phyloP scores from a whole-genome alignment of 2,329 filamentous ascomycete species.

The Scleromitrula shiraiana region DNA sequence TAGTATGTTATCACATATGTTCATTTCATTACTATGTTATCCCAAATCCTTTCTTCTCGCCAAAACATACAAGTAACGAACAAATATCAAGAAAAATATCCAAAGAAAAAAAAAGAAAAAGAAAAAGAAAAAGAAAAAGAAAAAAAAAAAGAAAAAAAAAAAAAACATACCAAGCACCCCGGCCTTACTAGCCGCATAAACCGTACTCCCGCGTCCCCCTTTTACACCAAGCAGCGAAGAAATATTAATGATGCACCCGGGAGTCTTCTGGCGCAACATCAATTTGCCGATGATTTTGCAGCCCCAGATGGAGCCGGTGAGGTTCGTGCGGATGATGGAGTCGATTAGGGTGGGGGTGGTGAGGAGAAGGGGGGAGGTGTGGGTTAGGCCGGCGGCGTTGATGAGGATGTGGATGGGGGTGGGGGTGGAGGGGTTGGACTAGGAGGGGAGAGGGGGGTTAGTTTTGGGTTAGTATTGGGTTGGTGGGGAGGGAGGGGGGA shows the following conservation, averaged over 20 bases:
- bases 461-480: not conserved
- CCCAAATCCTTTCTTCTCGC: no score
- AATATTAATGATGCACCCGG: constrained; percentile 75
- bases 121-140: no score
- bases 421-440: not conserved
- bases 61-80: no score
- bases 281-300: constrained; percentile 44
- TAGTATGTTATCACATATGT: no score
- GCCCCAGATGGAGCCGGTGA: constrained; percentile 55
- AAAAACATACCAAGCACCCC: constrained; percentile 56
- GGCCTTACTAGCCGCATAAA: constrained; percentile 75
- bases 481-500: not conserved
- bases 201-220: constrained; percentile 60
- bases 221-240: constrained; percentile 66
- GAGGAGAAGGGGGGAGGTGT: constrained; percentile 54
- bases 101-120: not conserved
- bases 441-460: not conserved
- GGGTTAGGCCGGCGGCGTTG: constrained; percentile 70
- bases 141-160: not conserved
- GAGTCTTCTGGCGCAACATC: constrained; percentile 41
- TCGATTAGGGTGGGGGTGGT: constrained; percentile 44
- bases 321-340: constrained; percentile 59
- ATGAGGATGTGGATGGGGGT: constrained; percentile 51
- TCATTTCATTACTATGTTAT: no score
- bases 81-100: no score